Evolutionary conservation across 805 yeast species (phyloP).

Genomic region (Suhomyces xylopsoci): DNA sequence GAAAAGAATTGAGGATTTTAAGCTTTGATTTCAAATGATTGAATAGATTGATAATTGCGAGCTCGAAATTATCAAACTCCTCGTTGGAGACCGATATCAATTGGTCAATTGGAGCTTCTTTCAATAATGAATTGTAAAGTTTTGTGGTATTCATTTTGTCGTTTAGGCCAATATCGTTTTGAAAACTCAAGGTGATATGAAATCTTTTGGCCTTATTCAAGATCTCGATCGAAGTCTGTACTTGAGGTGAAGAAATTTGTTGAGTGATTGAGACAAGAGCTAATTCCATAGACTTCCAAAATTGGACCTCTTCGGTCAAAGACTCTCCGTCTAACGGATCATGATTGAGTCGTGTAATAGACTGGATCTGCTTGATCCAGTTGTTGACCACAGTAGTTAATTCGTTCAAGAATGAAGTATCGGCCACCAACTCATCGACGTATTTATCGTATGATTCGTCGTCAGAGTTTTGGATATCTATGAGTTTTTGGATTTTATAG

Average conservation of each 20-base stretch:
- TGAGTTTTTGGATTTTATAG: constrained; percentile 34
- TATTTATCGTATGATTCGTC: constrained; percentile 16
- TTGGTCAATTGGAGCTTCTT: constrained; percentile 67
- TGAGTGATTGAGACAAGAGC: constrained; percentile 53
- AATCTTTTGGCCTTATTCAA: constrained; percentile 71
- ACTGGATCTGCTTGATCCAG: constrained; percentile 68
- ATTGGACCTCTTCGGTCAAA: constrained; percentile 61
- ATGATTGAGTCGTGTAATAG: constrained; percentile 51
- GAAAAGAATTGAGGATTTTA: constrained; percentile 52
- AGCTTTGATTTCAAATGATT: constrained; percentile 60
- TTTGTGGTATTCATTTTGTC: constrained; percentile 51
- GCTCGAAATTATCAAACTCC: constrained; percentile 41
- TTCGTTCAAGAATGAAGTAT: constrained; percentile 58
- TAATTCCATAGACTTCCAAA: constrained; percentile 72
- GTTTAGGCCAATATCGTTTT: constrained; percentile 65
- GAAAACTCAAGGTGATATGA: constrained; percentile 71
- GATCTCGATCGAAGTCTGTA: constrained; percentile 55
- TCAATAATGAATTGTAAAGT: constrained; percentile 59
- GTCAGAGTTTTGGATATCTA: constrained; percentile 8
- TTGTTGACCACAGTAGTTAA: constrained; percentile 67
- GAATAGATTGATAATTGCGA: constrained; percentile 48
- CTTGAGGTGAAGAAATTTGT: constrained; percentile 56
- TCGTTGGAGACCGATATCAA: constrained; percentile 26
- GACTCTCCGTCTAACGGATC: constrained; percentile 55
- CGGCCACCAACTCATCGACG: constrained; percentile 36